phyloP scores from a whole-genome alignment of 306 rosid genomes.

The Quillaja saponaria region DNA sequence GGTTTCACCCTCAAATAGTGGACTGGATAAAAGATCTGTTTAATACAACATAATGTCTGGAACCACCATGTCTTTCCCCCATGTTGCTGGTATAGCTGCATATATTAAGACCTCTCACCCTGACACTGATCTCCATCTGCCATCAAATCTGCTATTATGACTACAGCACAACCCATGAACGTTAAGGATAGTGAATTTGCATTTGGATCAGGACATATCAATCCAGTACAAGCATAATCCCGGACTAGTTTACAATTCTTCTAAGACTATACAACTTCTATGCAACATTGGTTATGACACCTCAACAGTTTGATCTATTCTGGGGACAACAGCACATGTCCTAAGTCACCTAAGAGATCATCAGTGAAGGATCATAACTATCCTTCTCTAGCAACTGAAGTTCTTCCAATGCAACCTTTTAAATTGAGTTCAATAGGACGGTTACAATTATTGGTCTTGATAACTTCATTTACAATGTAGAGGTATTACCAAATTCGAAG shows the following conservation, averaged over 20 bases:
- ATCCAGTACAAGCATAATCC: constrained; percentile 36
- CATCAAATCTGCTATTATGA: constrained; percentile 25
- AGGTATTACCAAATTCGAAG: background rate
- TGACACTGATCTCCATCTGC: constrained; percentile 31
- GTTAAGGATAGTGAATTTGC: constrained; percentile 30
- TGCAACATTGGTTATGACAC: constrained; percentile 22
- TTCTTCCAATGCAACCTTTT: background rate
- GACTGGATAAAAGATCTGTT: constrained; percentile 20
- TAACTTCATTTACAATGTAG: constrained; percentile 30
- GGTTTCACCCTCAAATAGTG: constrained; percentile 4
- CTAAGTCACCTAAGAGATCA: background rate
- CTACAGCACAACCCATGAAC: constrained; percentile 3
- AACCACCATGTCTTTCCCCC: constrained; percentile 43
- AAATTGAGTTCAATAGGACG: constrained; percentile 1
- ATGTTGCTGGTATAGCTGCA: constrained; percentile 36
- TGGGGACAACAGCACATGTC: constrained; percentile 14
- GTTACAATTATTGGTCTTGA: constrained; percentile 33
- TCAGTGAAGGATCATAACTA: constrained; percentile 19
- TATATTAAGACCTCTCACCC: constrained; percentile 29
- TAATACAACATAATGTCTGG: constrained; percentile 25
- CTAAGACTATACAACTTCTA: constrained; percentile 26
- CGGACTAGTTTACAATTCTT: constrained; percentile 39
- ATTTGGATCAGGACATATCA: constrained; percentile 39
- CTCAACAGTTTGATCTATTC: background rate
- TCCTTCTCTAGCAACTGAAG: constrained; percentile 9